Percentiles rank a stretch among this genome's conserved stretches.
These are phyloP conservation scores for Halophytophthora batemanensis DNA, from an alignment of 352 stramenopile species.

Conservation along the genomic window DNA sequence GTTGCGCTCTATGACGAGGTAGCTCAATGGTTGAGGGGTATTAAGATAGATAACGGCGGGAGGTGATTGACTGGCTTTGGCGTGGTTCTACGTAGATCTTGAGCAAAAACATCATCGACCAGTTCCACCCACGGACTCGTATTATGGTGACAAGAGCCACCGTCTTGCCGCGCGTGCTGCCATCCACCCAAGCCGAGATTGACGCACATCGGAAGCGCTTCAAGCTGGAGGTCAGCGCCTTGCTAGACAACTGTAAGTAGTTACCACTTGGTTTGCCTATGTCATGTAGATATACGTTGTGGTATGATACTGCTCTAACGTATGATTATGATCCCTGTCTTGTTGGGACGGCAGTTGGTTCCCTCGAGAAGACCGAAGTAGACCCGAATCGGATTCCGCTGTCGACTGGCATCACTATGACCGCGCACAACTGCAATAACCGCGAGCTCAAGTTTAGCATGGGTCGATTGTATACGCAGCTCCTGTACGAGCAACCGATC, in stretches of 20 bases:
- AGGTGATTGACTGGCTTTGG: not conserved
- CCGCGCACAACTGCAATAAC: constrained; percentile 70
- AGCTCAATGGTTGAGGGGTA: not conserved
- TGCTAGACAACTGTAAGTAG: constrained; percentile 39
- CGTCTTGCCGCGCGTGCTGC: constrained; percentile 62
- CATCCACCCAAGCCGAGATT: constrained; percentile 46
- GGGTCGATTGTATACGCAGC: constrained; percentile 45
- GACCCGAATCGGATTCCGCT: constrained; percentile 55
- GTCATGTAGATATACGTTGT: not conserved
- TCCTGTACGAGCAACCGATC: constrained; percentile 36
- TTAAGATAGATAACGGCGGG: not conserved
- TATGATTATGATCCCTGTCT: not conserved
- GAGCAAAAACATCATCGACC: constrained; percentile 12
- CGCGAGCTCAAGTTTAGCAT: constrained; percentile 52
- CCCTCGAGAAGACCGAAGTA: constrained; percentile 32
- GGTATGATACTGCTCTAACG: not conserved
- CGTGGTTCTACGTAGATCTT: constrained; percentile 30
- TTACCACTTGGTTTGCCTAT: not conserved
- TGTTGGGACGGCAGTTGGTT: constrained; percentile 17
- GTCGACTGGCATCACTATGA: constrained; percentile 56
- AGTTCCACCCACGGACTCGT: constrained; percentile 27
- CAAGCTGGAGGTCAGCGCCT: constrained; percentile 31
- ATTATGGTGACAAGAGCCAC: constrained; percentile 62
- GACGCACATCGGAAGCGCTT: constrained; percentile 43
- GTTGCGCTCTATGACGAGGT: constrained; percentile 56